A percentile compares a stretch with the other conserved stretches of the same genome.
These are phyloP conservation scores for Metschnikowia lachancei DNA, from an alignment of 805 yeast genomes.

Conservation along the genomic window DNA sequence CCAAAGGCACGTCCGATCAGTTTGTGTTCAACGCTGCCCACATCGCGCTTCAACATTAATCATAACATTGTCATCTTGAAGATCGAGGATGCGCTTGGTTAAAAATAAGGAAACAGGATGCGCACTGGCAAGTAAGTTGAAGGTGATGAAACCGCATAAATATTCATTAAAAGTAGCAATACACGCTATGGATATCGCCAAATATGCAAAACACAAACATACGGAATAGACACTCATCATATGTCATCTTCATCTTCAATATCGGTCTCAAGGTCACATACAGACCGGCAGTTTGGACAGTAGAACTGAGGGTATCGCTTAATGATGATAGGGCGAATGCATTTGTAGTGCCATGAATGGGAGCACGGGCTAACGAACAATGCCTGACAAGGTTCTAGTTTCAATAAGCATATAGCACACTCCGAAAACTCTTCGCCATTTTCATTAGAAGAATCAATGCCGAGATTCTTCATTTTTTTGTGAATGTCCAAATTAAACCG, in stretches of 20 bases:
- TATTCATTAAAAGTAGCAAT: not conserved
- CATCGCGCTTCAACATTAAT: no score
- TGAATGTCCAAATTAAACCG: conserved; percentile 78
- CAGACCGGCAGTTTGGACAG: conserved; percentile 92
- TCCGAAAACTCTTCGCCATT: conserved; percentile 56
- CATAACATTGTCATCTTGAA: no score
- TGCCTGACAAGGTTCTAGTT: conserved; percentile 84
- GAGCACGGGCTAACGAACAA: conserved; percentile 91
- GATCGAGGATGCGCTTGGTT: no score
- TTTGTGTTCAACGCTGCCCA: no score
- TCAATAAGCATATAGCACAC: conserved; percentile 86
- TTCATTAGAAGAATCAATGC: conserved; percentile 31
- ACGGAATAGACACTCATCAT: not conserved
- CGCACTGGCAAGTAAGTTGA: no score
- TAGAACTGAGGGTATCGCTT: conserved; percentile 89
- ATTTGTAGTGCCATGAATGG: conserved; percentile 95
- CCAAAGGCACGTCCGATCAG: no score
- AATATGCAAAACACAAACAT: not conserved
- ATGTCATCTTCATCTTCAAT: conserved; percentile 53
- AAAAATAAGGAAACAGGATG: no score
- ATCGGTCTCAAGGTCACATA: conserved; percentile 89
- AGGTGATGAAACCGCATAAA: not conserved
- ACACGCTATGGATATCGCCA: not conserved
- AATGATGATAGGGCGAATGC: conserved; percentile 84
- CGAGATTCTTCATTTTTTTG: conserved; percentile 59